Conservation (phyloP, 2,329 filamentous ascomycete genomes). For the Penicillium sp. region DNA sequence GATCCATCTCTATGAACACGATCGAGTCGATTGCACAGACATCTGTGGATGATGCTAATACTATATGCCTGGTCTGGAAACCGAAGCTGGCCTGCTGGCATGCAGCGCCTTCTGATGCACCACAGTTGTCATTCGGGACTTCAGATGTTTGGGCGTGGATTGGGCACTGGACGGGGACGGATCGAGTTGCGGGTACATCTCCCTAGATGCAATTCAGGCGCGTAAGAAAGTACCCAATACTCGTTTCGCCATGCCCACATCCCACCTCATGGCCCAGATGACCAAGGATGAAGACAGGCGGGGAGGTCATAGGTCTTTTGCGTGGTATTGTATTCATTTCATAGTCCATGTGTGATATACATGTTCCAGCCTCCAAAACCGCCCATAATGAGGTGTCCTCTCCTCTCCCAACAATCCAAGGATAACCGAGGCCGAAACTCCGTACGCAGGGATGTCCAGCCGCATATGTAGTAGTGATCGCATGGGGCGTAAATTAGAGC, state of each 20-base stretch:
- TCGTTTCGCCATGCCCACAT: neutral
- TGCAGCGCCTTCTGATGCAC: neutral
- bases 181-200: conserved; percentile 8
- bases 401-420: neutral
- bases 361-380: neutral
- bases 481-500: neutral
- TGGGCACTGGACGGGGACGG: conserved; percentile 24
- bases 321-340: neutral
- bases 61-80: neutral
- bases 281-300: neutral
- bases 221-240: conserved; percentile 24
- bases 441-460: neutral
- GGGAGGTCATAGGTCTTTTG: neutral
- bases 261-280: neutral
- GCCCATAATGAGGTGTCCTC: neutral
- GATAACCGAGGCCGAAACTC: neutral
- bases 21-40: neutral
- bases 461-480: neutral
- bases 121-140: neutral
- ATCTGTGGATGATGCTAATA: neutral
- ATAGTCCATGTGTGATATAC: neutral
- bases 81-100: neutral
- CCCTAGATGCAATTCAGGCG: conserved; percentile 12
- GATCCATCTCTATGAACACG: neutral
- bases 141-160: neutral